A percentile compares a stretch with the other conserved stretches of the same genome.
Evolutionary conservation across 441 rosid genomes (phyloP).

Genomic region (Populus tomentosa): DNA sequence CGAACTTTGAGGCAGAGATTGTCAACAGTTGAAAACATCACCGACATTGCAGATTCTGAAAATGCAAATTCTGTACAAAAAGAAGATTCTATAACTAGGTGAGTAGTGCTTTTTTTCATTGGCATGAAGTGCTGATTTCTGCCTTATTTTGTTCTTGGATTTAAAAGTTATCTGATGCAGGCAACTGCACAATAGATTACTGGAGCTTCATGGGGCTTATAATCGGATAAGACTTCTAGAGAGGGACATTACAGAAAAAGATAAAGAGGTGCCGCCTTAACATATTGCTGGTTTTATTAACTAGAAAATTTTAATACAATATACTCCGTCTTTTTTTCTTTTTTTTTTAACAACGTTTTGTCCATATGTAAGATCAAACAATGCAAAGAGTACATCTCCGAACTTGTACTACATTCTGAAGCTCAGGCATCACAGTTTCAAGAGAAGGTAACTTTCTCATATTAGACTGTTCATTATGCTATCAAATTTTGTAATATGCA

Average conservation of each 20-base stretch:
- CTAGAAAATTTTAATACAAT: not conserved
- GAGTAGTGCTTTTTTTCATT: constrained; percentile 18
- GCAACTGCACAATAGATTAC: constrained; percentile 34
- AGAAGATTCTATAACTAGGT: constrained; percentile 55
- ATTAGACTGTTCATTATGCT: not conserved
- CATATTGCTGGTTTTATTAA: constrained; percentile 5
- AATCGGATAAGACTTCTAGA: constrained; percentile 46
- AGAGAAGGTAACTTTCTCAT: constrained; percentile 57
- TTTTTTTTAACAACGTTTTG: constrained; percentile 10
- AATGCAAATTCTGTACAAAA: constrained; percentile 29
- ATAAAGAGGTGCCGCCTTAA: constrained; percentile 56
- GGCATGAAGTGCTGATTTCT: constrained; percentile 16
- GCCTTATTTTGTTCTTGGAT: constrained; percentile 13
- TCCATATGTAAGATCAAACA: constrained; percentile 55
- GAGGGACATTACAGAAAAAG: constrained; percentile 55
- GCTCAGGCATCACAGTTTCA: constrained; percentile 88
- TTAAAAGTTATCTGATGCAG: constrained; percentile 28
- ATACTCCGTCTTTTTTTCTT: no score
- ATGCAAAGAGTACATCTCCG: constrained; percentile 74
- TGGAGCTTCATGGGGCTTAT: constrained; percentile 53
- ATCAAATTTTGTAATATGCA: not conserved
- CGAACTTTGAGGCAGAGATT: constrained; percentile 64
- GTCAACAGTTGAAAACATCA: constrained; percentile 55
- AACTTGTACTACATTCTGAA: constrained; percentile 83
- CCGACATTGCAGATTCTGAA: constrained; percentile 42